Percentiles rank a stretch among this genome's conserved stretches.
phyloP scores from a whole-genome alignment of 768 basidiomycete genomes.

The Pleurotus djamor region DNA sequence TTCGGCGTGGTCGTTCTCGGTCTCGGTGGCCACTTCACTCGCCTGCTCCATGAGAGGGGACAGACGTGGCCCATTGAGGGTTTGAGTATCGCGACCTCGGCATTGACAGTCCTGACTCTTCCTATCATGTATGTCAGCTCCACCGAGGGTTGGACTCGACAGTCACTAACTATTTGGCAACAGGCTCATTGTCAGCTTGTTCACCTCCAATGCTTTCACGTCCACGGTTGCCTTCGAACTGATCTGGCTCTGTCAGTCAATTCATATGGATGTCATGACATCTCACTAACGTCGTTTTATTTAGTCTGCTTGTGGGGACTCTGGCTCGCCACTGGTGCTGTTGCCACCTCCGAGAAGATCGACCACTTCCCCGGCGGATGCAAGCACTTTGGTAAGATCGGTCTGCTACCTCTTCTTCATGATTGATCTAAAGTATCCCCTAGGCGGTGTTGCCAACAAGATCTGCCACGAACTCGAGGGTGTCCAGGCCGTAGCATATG shows the following conservation, averaged over 20 bases:
- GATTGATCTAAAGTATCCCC: neutral
- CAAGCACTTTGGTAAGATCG: neutral
- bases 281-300: neutral
- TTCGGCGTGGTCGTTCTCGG: neutral
- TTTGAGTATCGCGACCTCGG: conserved; percentile 10
- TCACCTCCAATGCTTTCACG: conserved; percentile 10
- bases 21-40: neutral
- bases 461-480: neutral
- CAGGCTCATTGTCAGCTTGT: conserved; percentile 12
- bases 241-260: conserved; percentile 8
- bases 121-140: conserved; percentile 10
- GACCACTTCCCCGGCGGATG: conserved; percentile 12
- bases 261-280: too few relatives aligned
- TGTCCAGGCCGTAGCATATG: neutral
- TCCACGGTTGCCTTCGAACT: conserved; percentile 14
- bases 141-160: too few relatives aligned
- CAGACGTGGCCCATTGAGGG: conserved; percentile 7
- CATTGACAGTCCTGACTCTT: conserved; percentile 5
- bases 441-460: neutral
- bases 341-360: conserved; percentile 7
- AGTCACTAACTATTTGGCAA: too few relatives aligned
- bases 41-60: neutral
- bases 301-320: conserved; percentile 12
- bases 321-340: conserved; percentile 10
- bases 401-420: neutral